phyloP scores from a whole-genome alignment of 2,329 filamentous ascomycete species.

The Aspergillus brunneoviolaceus region DNA sequence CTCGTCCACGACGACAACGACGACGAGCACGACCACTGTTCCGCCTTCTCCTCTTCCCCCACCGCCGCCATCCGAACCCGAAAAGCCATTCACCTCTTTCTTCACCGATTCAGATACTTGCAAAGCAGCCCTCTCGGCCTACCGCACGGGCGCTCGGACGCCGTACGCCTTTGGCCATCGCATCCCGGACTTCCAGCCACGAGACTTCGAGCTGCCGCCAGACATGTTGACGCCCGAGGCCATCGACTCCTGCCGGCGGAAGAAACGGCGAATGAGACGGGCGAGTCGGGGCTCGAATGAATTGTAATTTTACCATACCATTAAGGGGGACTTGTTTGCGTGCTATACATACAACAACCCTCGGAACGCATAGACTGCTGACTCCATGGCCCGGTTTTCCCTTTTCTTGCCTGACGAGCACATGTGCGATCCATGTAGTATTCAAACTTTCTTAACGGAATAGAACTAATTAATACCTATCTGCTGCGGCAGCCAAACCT shows the following conservation, averaged over 20 bases:
- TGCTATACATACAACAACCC: too few species aligned
- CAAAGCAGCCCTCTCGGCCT: conserved; percentile 72
- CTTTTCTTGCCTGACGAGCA: too few species aligned
- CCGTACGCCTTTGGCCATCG: conserved; percentile 78
- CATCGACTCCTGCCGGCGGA: conserved; percentile 42
- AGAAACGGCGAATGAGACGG: conserved; percentile 37
- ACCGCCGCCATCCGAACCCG: conserved; percentile 32
- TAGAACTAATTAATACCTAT: neutral
- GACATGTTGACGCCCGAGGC: conserved; percentile 52
- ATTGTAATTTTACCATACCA: neutral
- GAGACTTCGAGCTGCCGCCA: conserved; percentile 72
- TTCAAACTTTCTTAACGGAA: neutral
- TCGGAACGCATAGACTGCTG: neutral
- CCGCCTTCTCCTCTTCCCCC: conserved; percentile 10
- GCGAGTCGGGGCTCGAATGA: conserved; percentile 23
- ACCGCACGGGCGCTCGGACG: conserved; percentile 64
- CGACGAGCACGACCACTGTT: too few species aligned
- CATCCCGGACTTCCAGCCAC: conserved; percentile 68
- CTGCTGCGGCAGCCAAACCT: neutral
- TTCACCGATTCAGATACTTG: conserved; percentile 78
- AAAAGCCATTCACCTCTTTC: conserved; percentile 77
- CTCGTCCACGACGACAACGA: conserved; percentile 13
- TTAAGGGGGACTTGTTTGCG: neutral
- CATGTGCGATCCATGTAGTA: too few species aligned
- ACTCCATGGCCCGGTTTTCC: neutral